phyloP scores from a whole-genome alignment of 768 basidiomycete genomes.

The Boletus sp. region DNA sequence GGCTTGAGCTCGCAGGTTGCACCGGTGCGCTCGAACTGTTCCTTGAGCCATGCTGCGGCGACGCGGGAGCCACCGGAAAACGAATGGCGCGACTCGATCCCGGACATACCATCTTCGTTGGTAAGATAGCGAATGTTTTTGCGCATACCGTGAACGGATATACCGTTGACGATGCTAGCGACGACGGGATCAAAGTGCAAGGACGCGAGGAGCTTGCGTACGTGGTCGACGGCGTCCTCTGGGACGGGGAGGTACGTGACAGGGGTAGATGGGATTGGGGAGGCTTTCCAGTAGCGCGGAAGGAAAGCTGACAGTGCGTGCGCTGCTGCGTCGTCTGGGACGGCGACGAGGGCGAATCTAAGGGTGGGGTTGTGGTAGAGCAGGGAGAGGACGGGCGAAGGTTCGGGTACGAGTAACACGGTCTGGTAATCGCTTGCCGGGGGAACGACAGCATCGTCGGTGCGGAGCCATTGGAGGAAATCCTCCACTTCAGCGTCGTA shows the following conservation, averaged over 20 bases:
- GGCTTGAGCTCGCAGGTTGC: conserved; percentile 64
- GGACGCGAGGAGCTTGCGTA: conserved; percentile 52
- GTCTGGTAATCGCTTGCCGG: conserved; percentile 17
- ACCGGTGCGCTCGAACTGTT: conserved; percentile 67
- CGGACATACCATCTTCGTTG: conserved; percentile 73
- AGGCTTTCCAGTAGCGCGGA: conserved; percentile 73
- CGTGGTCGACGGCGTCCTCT: conserved; percentile 46
- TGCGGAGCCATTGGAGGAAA: conserved; percentile 35
- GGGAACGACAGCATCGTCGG: conserved; percentile 12
- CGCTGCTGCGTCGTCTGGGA: conserved; percentile 38
- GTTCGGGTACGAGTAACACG: conserved; percentile 10
- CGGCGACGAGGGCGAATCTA: conserved; percentile 48
- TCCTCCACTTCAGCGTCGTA: conserved; percentile 34
- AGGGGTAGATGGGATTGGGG: conserved; percentile 52
- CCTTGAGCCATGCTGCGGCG: conserved; percentile 47
- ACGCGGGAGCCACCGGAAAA: conserved; percentile 60
- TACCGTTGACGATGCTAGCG: conserved; percentile 62
- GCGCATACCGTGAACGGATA: conserved; percentile 63
- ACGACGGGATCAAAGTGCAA: conserved; percentile 69
- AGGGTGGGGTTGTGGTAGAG: conserved; percentile 37
- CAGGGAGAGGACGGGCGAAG: conserved; percentile 27
- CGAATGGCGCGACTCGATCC: conserved; percentile 77
- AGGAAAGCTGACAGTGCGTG: conserved; percentile 54
- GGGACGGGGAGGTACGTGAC: conserved; percentile 55
- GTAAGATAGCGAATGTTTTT: conserved; percentile 79